Conservation (phyloP, 768 basidiomycete genomes). For the Royoungia palumana region DNA sequence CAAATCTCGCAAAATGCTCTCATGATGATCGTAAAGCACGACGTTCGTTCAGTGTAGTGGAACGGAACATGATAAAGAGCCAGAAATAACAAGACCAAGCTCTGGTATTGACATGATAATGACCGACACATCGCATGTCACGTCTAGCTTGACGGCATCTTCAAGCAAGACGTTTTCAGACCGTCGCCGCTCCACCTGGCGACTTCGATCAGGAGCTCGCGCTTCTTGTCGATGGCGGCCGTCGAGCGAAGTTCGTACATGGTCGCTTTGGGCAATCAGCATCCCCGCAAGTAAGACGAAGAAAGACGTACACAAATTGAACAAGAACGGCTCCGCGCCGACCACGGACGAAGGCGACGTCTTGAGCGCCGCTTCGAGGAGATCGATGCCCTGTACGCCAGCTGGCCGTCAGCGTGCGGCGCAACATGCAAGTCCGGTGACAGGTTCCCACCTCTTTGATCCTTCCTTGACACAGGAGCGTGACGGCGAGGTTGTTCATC, state of each 20-base stretch:
- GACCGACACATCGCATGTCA: no score
- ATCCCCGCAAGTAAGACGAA: neutral
- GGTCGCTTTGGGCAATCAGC: slow-evolving; percentile 45
- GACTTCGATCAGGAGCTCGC: slow-evolving; percentile 67
- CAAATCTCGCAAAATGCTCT: slow-evolving; percentile 8
- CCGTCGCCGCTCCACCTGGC: slow-evolving; percentile 89
- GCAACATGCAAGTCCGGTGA: no score
- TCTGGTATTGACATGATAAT: no score
- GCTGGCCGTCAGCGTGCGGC: neutral
- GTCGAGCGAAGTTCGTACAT: slow-evolving; percentile 78
- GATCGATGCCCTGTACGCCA: slow-evolving; percentile 56
- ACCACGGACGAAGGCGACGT: slow-evolving; percentile 69
- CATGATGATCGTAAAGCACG: neutral
- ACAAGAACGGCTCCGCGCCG: slow-evolving; percentile 77
- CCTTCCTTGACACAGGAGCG: slow-evolving; percentile 65
- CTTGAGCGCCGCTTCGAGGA: slow-evolving; percentile 59
- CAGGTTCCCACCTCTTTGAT: slow-evolving; percentile 56
- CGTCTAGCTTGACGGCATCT: slow-evolving; percentile 61
- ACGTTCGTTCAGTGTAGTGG: neutral
- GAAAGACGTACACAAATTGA: slow-evolving; percentile 68
- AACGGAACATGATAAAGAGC: neutral
- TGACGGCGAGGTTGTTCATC: slow-evolving; percentile 74
- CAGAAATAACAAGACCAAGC: no score
- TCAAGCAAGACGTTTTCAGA: slow-evolving; percentile 68
- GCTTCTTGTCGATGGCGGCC: slow-evolving; percentile 72